Evolutionary conservation across 345 rosid genomes (phyloP).

Genomic region (Bruguiera gymnorhiza): DNA sequence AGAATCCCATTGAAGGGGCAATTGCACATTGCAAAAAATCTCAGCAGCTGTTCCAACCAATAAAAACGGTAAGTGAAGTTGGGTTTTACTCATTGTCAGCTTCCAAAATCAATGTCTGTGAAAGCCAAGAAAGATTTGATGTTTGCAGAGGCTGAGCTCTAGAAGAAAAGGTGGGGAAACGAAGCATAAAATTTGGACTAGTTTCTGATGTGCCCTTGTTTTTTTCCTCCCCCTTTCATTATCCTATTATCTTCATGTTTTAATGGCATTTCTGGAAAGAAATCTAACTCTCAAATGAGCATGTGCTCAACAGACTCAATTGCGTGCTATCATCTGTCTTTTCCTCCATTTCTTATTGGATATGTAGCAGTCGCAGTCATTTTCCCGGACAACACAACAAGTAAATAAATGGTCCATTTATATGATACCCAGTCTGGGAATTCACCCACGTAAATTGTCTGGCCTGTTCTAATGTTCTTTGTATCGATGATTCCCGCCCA

Average conservation of each 20-base stretch:
- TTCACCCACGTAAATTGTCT: too few species aligned
- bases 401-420: too few species aligned
- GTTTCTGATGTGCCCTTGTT: slow-evolving; percentile 18
- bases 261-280: not conserved
- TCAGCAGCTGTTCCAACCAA: slow-evolving; percentile 44
- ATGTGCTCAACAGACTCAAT: not conserved
- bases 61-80: slow-evolving; percentile 40
- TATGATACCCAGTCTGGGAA: too few species aligned
- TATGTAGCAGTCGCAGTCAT: too few species aligned
- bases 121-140: slow-evolving; percentile 56
- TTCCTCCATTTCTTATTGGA: too few species aligned
- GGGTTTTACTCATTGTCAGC: slow-evolving; percentile 55
- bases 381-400: too few species aligned
- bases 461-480: too few species aligned
- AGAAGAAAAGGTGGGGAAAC: not conserved
- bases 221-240: not conserved
- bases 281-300: not conserved
- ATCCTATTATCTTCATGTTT: slow-evolving; percentile 10
- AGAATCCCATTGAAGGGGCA: slow-evolving; percentile 86
- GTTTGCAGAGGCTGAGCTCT: slow-evolving; percentile 49
- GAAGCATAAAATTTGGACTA: slow-evolving; percentile 6
- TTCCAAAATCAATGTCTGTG: slow-evolving; percentile 40
- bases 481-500: too few species aligned
- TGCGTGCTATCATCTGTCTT: not conserved
- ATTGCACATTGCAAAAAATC: slow-evolving; percentile 86